Base-by-base conservation (phyloP, 2,329 filamentous ascomycete species). In the Penicillium vulpinum region DNA sequence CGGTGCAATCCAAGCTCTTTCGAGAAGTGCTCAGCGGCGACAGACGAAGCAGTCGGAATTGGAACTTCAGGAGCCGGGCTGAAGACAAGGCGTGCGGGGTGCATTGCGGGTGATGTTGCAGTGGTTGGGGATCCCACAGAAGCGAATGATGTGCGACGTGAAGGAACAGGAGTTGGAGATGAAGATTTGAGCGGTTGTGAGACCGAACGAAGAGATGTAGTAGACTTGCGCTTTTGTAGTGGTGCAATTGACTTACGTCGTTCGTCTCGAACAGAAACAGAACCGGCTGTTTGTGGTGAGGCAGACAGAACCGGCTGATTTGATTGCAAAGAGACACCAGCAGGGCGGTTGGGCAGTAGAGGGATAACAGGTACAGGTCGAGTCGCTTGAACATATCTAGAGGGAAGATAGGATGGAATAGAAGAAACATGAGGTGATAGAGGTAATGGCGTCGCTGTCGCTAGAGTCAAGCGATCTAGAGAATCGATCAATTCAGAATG, bases 1-100 rank as follows among this genome's bases (percentile, higher is more conserved):
- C 87, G 83, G 66, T 91, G 87, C 7, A 81, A 74, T 16, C 84
- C 80, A 31, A 95, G 74, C 70, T 96, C 91, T 59, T 82, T 84
- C 59, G 80, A 79, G 69, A 96, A 90, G 72, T 89, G 85, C 9
- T 85, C 81, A 46, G 80, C 83, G 4, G 90, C 90, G 41, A 93
- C 77, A 15, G 77, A 80, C 47, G 78, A 78, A 26, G 84, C 80
- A 11, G 83, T 85, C 38, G 69, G 67, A 5, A 31, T 45, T 4
- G 62, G 54, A 9, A 57, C 57, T 47, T 74, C 70, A n/a, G 62
- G 48, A 29, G 60, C 54, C 9, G 63, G 53, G 11, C 60, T 48
- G 38, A 63, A 55, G 9, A 67, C 60, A 6, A 69, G 58, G 47
- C 67, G 72, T 24, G 64, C 65, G 16, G 67, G 50, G 44, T 65